These are phyloP conservation scores for Aspergillus nanangensis DNA, from an alignment of 495 filamentous ascomycete genomes.

Conservation along the genomic window DNA sequence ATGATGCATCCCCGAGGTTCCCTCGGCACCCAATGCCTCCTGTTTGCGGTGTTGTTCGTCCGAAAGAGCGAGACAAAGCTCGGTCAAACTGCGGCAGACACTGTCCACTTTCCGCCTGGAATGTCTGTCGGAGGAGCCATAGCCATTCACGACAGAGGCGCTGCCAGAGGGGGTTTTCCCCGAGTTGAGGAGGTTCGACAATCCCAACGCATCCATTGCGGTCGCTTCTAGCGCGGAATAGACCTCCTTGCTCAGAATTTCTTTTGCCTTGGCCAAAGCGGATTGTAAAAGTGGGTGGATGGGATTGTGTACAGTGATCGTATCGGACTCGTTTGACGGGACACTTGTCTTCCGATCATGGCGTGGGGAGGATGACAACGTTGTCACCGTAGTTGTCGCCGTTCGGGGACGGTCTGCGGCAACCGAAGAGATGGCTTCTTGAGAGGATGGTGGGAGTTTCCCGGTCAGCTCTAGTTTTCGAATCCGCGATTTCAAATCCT, in stretches of 20 bases:
- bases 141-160: constrained; percentile 48
- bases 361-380: constrained; percentile 82
- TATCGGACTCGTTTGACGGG: constrained; percentile 44
- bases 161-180: constrained; percentile 63
- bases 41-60: constrained; percentile 32
- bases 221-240: constrained; percentile 80
- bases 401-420: constrained; percentile 82
- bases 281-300: constrained; percentile 77
- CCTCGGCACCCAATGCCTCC: constrained; percentile 25
- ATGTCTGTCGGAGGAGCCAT: constrained; percentile 65
- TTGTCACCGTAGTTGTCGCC: constrained; percentile 90
- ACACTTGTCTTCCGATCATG: constrained; percentile 49
- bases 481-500: constrained; percentile 92
- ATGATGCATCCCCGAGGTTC: constrained; percentile 16
- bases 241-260: constrained; percentile 61
- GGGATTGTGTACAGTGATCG: constrained; percentile 25
- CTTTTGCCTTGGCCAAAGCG: constrained; percentile 72
- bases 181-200: constrained; percentile 70
- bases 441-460: constrained; percentile 75
- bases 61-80: constrained; percentile 85
- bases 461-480: constrained; percentile 87
- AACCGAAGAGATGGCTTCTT: constrained; percentile 68
- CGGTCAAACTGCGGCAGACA: constrained; percentile 87
- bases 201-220: constrained; percentile 70
- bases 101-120: constrained; percentile 87